Percentiles rank a stretch among this genome's conserved stretches.
phyloP scores from a whole-genome alignment of 805 yeast genomes.

The Pichia rugopelliculosa region DNA sequence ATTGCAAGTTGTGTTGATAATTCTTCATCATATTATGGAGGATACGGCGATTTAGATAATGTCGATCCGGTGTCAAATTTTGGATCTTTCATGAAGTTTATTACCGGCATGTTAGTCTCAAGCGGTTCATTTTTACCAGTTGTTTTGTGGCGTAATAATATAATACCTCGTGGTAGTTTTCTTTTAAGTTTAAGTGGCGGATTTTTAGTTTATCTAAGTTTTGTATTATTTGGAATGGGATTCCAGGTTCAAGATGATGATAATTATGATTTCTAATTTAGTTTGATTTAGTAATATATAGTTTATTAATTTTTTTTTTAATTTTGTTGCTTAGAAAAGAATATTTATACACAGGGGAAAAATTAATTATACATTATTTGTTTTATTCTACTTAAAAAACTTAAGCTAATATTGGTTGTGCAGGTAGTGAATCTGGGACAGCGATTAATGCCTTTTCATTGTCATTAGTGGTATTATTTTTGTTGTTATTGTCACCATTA shows the following conservation, averaged over 20 bases:
- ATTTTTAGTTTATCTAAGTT: slow-evolving; percentile 67
- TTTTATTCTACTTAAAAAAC: neutral
- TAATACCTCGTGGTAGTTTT: slow-evolving; percentile 24
- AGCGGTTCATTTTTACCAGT: slow-evolving; percentile 29
- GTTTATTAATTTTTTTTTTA: slow-evolving; percentile 36
- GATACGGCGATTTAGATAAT: slow-evolving; percentile 17
- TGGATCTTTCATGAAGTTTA: slow-evolving; percentile 24
- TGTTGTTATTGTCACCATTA: neutral
- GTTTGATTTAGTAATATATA: no score
- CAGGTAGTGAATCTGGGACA: neutral
- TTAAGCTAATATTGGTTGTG: neutral
- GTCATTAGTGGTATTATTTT: neutral
- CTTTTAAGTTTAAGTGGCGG: slow-evolving; percentile 83
- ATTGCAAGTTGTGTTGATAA: slow-evolving; percentile 18
- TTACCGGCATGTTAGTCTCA: slow-evolving; percentile 29
- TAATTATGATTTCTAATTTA: slow-evolving; percentile 20
- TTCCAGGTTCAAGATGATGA: slow-evolving; percentile 53
- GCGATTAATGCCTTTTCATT: neutral
- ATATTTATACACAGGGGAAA: slow-evolving; percentile 27
- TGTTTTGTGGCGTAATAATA: slow-evolving; percentile 25
- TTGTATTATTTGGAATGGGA: slow-evolving; percentile 71
- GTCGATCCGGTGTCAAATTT: slow-evolving; percentile 14
- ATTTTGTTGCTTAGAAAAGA: slow-evolving; percentile 48
- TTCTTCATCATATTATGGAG: slow-evolving; percentile 7
- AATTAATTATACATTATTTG: neutral